Evolutionary conservation across 139 green algal species (phyloP).

Genomic region (Picochlorum sp.): DNA sequence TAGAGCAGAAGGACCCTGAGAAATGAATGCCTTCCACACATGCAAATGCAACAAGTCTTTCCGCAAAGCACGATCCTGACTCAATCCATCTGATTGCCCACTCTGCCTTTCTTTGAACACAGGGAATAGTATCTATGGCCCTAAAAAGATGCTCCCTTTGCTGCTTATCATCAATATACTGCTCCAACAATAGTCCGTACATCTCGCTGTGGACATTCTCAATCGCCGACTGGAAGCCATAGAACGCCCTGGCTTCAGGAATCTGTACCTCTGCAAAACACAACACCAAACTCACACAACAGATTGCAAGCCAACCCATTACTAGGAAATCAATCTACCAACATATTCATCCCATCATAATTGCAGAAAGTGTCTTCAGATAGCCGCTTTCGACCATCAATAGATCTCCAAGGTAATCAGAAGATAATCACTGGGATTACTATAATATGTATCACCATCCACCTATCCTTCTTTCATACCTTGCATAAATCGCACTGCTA

Average conservation of each 20-base stretch:
- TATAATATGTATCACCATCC: not conserved
- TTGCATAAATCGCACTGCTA: constrained; percentile 70
- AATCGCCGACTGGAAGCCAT: constrained; percentile 80
- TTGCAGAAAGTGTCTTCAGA: constrained; percentile 20
- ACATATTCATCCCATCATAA: constrained; percentile 4
- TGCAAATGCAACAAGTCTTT: constrained; percentile 60
- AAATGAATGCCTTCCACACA: constrained; percentile 76
- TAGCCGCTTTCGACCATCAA: not conserved
- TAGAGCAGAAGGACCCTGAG: constrained; percentile 60
- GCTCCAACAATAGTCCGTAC: constrained; percentile 65
- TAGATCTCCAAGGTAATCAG: constrained; percentile 19
- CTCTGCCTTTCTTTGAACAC: constrained; percentile 79
- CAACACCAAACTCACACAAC: too few species aligned
- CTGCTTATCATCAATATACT: constrained; percentile 43
- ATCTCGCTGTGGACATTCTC: constrained; percentile 80
- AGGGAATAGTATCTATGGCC: constrained; percentile 48
- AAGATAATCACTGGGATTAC: not conserved
- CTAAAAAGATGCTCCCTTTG: constrained; percentile 42
- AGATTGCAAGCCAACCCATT: too few species aligned
- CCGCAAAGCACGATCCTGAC: constrained; percentile 40
- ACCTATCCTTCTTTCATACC: constrained; percentile 11
- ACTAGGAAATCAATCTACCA: too few species aligned
- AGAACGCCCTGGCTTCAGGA: constrained; percentile 73
- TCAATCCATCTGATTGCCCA: constrained; percentile 95
- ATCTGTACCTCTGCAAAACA: constrained; percentile 57